Percentiles rank a stretch among this genome's conserved stretches.
Conservation (phyloP, 345 rosid genomes). For the Citrus trifoliata region DNA sequence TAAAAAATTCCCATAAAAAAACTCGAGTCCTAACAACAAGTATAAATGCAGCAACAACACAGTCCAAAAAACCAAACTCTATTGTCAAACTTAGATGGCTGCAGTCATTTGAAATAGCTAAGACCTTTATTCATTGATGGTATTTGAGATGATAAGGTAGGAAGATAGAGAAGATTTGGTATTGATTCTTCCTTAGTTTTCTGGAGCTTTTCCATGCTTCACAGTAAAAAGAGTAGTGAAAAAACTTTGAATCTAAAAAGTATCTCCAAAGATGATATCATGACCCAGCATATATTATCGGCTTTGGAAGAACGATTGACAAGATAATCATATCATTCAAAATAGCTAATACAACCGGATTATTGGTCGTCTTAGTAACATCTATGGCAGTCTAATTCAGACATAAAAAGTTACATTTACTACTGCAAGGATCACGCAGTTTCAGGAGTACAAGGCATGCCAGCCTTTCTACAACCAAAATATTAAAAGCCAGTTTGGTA, state of each 20-base stretch:
- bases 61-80: neutral
- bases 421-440: neutral
- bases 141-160: neutral
- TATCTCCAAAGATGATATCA: neutral
- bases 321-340: neutral
- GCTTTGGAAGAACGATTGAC: neutral
- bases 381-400: slow-evolving; percentile 1
- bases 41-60: neutral
- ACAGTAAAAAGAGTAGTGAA: too few species aligned
- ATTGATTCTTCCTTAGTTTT: neutral
- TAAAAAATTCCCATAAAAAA: neutral
- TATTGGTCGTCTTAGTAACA: neutral
- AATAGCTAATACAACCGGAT: neutral
- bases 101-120: neutral
- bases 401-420: neutral
- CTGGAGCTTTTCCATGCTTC: neutral
- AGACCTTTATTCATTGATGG: neutral
- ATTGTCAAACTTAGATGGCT: neutral
- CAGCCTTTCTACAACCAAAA: neutral
- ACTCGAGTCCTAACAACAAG: neutral
- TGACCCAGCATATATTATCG: neutral
- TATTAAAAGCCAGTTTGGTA: too few species aligned
- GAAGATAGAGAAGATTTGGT: neutral
- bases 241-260: too few species aligned
- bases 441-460: neutral